Conservation (phyloP, 2,329 filamentous ascomycete genomes). For the Calycina marina region DNA sequence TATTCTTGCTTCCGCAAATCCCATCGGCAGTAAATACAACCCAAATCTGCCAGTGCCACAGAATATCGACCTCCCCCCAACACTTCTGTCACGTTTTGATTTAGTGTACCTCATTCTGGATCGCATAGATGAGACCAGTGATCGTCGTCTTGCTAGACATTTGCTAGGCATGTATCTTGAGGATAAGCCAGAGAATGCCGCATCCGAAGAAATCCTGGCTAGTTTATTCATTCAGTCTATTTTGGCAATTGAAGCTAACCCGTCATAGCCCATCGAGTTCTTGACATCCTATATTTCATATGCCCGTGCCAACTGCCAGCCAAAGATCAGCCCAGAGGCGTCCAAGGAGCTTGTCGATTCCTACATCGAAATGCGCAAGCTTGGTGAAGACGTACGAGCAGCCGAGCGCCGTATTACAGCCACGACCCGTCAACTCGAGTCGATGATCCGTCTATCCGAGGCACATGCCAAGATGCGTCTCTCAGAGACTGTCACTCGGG, state of each 20-base stretch:
- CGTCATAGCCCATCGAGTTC: conserved; percentile 69
- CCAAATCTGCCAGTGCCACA: conserved; percentile 89
- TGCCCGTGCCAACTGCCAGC: conserved; percentile 74
- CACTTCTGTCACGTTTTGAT: conserved; percentile 88
- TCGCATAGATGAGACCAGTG: conserved; percentile 76
- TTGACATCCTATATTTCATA: conserved; percentile 96
- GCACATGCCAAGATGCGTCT: conserved; percentile 98
- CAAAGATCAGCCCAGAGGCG: conserved; percentile 64
- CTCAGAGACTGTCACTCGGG: conserved; percentile 55
- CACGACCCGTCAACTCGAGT: conserved; percentile 90
- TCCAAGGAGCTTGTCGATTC: conserved; percentile 71
- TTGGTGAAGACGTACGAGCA: conserved; percentile 75
- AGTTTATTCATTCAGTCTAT: conserved; percentile 24
- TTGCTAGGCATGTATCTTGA: conserved; percentile 94
- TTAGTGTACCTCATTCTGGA: conserved; percentile 94
- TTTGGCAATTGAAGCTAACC: conserved; percentile 1
- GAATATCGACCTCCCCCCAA: conserved; percentile 94
- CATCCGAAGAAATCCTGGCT: conserved; percentile 65
- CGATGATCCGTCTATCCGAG: conserved; percentile 93
- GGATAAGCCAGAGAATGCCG: conserved; percentile 76
- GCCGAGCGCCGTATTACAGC: conserved; percentile 94
- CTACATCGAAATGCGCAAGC: conserved; percentile 89
- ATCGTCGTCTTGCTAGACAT: conserved; percentile 81
- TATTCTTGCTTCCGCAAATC: conserved; percentile 93
- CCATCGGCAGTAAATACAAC: conserved; percentile 96